These are phyloP conservation scores for Populus davidiana DNA, from an alignment of 345 rosid genomes.

Conservation along the genomic window DNA sequence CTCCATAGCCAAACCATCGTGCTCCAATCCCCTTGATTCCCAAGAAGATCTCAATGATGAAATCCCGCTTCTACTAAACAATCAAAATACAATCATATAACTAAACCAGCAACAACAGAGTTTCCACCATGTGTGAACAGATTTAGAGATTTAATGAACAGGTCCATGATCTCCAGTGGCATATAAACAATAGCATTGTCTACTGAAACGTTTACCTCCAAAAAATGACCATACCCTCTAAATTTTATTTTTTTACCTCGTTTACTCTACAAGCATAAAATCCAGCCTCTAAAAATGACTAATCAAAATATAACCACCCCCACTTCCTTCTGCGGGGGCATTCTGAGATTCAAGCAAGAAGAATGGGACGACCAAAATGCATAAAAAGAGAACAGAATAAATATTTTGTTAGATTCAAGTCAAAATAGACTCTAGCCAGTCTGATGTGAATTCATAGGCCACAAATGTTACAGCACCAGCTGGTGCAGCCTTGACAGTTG, in stretches of 20 bases:
- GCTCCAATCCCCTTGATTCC: neutral
- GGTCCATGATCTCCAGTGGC: neutral
- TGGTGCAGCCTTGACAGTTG: constrained; percentile 95
- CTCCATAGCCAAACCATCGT: neutral
- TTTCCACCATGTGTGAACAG: neutral
- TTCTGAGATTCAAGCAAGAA: neutral
- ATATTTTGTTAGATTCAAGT: constrained; percentile 33
- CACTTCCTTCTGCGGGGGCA: constrained; percentile 9
- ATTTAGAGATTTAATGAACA: neutral
- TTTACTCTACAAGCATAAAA: neutral
- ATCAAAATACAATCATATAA: neutral
- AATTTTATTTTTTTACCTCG: neutral
- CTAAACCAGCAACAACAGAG: neutral
- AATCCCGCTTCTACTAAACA: neutral
- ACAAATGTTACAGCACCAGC: constrained; percentile 97
- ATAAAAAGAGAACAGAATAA: constrained; percentile 1
- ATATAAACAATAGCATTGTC: neutral
- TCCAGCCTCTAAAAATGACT: neutral
- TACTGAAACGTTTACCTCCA: neutral
- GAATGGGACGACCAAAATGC: constrained; percentile 25
- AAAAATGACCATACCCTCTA: neutral
- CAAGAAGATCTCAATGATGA: neutral
- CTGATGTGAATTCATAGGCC: constrained; percentile 69
- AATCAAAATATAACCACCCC: neutral
- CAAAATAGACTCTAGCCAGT: constrained; percentile 73